A percentile compares a stretch with the other conserved stretches of the same genome.
These are phyloP conservation scores for Starmerella bombicola DNA, from an alignment of 805 yeast species.

Conservation along the genomic window DNA sequence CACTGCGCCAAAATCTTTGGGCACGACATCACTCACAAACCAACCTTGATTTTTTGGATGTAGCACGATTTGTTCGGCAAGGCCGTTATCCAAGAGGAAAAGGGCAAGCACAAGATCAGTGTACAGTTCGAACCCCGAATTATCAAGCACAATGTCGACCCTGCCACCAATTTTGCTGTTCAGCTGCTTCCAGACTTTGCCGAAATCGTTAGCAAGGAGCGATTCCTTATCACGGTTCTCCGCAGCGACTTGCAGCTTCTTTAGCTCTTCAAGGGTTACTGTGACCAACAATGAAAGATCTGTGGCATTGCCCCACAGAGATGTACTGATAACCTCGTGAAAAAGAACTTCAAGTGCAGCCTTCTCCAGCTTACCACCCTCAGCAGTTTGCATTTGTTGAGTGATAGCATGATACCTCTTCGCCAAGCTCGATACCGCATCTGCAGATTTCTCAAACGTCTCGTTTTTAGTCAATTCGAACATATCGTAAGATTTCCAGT, in stretches of 20 bases:
- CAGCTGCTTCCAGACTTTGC: slow-evolving; percentile 44
- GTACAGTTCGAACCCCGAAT: slow-evolving; percentile 89
- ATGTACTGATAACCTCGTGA: slow-evolving; percentile 72
- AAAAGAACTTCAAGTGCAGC: slow-evolving; percentile 47
- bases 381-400: slow-evolving; percentile 20
- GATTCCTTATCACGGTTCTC: slow-evolving; percentile 73
- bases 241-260: slow-evolving; percentile 72
- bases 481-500: slow-evolving; percentile 54
- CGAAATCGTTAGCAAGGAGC: slow-evolving; percentile 65
- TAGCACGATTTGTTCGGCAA: slow-evolving; percentile 51
- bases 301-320: slow-evolving; percentile 97
- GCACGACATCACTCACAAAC: slow-evolving; percentile 94
- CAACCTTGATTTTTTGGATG: slow-evolving; percentile 91
- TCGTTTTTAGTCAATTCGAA: slow-evolving; percentile 57
- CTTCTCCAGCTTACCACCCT: not conserved
- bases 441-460: slow-evolving; percentile 60
- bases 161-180: slow-evolving; percentile 31
- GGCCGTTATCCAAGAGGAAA: slow-evolving; percentile 56
- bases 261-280: slow-evolving; percentile 60
- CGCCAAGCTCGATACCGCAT: slow-evolving; percentile 75
- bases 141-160: slow-evolving; percentile 77
- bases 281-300: slow-evolving; percentile 84
- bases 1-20: slow-evolving; percentile 57
- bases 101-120: slow-evolving; percentile 63
- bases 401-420: slow-evolving; percentile 40